These are phyloP conservation scores for Hypomyces perniciosus DNA, from an alignment of 2,329 filamentous ascomycete genomes.

Conservation along the genomic window DNA sequence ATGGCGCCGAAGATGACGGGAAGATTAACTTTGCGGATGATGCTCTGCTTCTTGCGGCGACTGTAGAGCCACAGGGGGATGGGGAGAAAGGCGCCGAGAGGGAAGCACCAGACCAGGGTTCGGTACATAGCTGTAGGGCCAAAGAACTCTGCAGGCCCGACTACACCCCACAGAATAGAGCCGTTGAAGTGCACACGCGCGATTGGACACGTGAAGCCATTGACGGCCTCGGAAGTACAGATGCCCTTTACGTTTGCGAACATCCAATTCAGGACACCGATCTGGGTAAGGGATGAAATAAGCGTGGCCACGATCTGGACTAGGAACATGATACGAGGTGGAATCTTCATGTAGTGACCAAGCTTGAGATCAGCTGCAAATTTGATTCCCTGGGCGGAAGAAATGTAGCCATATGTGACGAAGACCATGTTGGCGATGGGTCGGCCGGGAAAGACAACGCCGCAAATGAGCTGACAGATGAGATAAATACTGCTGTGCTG, in stretches of 20 bases:
- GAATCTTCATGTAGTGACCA: constrained; percentile 84
- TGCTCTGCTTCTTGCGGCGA: constrained; percentile 50
- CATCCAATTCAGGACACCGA: constrained; percentile 86
- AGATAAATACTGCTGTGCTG: constrained; percentile 83
- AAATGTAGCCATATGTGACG: constrained; percentile 86
- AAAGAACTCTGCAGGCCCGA: constrained; percentile 78
- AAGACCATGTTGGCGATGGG: constrained; percentile 93
- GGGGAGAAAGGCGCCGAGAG: constrained; percentile 68
- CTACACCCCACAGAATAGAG: constrained; percentile 83
- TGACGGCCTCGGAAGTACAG: constrained; percentile 73
- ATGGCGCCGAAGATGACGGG: constrained; percentile 79
- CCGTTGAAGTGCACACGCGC: constrained; percentile 87
- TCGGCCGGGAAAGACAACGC: constrained; percentile 73
- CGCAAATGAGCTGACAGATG: constrained; percentile 80
- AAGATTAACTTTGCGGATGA: constrained; percentile 71
- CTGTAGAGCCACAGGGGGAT: constrained; percentile 68
- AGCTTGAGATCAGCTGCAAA: constrained; percentile 84
- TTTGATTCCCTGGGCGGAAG: constrained; percentile 81
- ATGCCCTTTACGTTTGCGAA: constrained; percentile 69
- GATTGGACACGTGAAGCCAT: constrained; percentile 82
- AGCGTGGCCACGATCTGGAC: constrained; percentile 72
- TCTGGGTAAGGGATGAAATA: constrained; percentile 74
- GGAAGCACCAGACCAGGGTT: constrained; percentile 74
- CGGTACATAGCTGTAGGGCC: constrained; percentile 69
- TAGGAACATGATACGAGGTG: constrained; percentile 70